A percentile compares a stretch with the other conserved stretches of the same genome.
Conservation (phyloP, 108 stramenopile genomes). For the Pinguiococcus pyrenoidosus region DNA sequence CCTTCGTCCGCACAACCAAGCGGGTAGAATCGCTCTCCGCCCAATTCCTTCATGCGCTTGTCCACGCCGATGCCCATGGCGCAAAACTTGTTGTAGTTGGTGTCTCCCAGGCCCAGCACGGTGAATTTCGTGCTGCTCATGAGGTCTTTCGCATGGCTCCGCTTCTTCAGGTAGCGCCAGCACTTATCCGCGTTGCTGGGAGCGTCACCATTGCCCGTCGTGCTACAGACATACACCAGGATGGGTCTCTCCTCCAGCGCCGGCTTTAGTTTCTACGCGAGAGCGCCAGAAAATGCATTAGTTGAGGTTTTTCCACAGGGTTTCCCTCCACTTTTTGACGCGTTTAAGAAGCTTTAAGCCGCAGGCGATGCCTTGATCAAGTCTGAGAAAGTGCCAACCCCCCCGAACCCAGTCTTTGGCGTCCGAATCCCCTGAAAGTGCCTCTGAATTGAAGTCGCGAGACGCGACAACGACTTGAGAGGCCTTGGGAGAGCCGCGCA, state of each 20-base stretch:
- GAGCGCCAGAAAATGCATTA: too few species aligned
- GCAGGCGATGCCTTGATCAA: too few species aligned
- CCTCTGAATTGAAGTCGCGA: too few species aligned
- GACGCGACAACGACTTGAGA: too few species aligned
- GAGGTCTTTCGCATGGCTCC: conserved; percentile 22
- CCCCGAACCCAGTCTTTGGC: too few species aligned
- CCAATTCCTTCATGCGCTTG: conserved; percentile 17
- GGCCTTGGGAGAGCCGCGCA: too few species aligned
- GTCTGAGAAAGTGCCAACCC: too few species aligned
- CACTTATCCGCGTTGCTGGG: conserved; percentile 26
- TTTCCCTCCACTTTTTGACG: too few species aligned
- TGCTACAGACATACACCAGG: conserved; percentile 22
- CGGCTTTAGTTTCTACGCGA: too few species aligned
- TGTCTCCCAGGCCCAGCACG: conserved; percentile 28
- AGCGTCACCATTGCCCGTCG: conserved; percentile 31
- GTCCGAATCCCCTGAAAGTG: too few species aligned
- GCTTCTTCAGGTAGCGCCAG: conserved; percentile 29
- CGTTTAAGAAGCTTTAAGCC: too few species aligned
- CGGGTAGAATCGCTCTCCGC: conserved; percentile 7
- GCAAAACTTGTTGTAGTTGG: conserved; percentile 25
- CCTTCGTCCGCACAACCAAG: conserved; percentile 15
- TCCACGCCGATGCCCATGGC: conserved; percentile 22
- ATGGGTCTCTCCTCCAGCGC: conserved; percentile 1
- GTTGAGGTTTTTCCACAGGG: too few species aligned
- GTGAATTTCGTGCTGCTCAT: conserved; percentile 13